Evolutionary conservation across 2,329 filamentous ascomycete species (phyloP), one percentile per base, ranked within the genome.

Genomic region (Domatiomyces globalis): DNA sequence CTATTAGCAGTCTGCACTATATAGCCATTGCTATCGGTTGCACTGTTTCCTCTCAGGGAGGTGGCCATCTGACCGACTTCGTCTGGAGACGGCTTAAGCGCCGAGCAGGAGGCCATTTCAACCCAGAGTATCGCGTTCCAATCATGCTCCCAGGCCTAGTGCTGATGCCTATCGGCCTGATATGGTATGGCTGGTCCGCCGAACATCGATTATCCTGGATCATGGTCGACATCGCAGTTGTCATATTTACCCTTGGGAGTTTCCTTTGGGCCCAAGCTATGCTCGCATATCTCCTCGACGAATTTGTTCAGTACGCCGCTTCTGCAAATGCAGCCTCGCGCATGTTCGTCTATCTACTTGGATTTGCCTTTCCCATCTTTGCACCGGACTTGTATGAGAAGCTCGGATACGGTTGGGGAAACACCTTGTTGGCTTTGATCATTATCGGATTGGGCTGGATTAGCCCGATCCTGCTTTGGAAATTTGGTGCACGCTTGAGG

Each of bases 1-100:
- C 72, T 50, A 72, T 74, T 5, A 73, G 71, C 9, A 75, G 75
- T 0, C 61, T 80, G 1, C 76, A 80, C 60, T 80, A 79, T 63
- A 70, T 80, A 20, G 72, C 77, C 29, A 69, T 74, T 49, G 74
- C 73, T 1, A 44, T 79, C 0, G 80, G 79, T 1, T 78, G 79
- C 63, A 66, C 79, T 22, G 60, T 72, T 0, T 75, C 70, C 2
- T 65, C 70, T 0, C 69, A 73, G 50, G 19, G 72, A 25, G n/a
- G n/a, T n/a, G n/a, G n/a, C n/a, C n/a, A n/a, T n/a, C n/a, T n/a
- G n/a, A n/a, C 29, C 29, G 29, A 10, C 29, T 10, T 33, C 8
- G 9, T 33, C 1, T 65, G 66, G 3, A 71, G 66, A 0, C 61
- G 59, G 0, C 12, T 71, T 1, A 69, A 25, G 18, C 20, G n/a